Evolutionary conservation across 306 rosid species (phyloP), one percentile per base, ranked within the genome.

Genomic region (barrel medic (Medicago truncatula)): DNA sequence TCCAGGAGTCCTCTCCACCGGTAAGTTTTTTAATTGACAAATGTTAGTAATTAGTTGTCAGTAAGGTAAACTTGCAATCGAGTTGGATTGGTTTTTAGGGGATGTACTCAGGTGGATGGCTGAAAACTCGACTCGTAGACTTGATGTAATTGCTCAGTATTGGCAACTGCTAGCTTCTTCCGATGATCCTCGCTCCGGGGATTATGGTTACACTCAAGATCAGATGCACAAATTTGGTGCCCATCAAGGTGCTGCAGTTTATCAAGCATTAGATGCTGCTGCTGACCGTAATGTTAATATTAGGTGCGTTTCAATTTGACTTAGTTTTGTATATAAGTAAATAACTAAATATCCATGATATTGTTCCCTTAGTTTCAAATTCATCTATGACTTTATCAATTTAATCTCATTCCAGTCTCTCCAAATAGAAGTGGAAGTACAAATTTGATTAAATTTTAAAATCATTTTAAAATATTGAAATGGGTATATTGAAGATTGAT

Each of bases 51-150:
- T 39, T 63, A 38, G 47, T 36, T n/a, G 23, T 36, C 39, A 38
- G 8, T 38, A 36, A 0, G 31, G 3, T 3, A 28, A 21, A 7
- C 4, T 1, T 0, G 0, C 13, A 28, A 59, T 16, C 17, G 59
- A 53, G 12, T 53, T 53, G 12, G 23, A 53, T 53, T 53, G 20
- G 10, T 2, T 7, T 46, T 49, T 53, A 94, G 98, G 88, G 70
- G 98, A 92, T 68, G 98, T 95, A 76, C 89, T 95, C 20, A 88
- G 76, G 8, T 90, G 98, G 98, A 54, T 95, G 62, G 97, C 96
- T 12, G 84, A 70, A 52, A 95, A 95, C 83, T 87, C 98, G 12
- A 79, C 97, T 17, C 25, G 44, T 68, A 86, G 77, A 18, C 89
- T 95, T 18, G 96, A 92, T 80, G 80, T 95, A 59, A 92, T 84